These are phyloP conservation scores for Magnaporthiopsis incrustans DNA, from an alignment of 2,329 filamentous ascomycete species.

Conservation along the genomic window DNA sequence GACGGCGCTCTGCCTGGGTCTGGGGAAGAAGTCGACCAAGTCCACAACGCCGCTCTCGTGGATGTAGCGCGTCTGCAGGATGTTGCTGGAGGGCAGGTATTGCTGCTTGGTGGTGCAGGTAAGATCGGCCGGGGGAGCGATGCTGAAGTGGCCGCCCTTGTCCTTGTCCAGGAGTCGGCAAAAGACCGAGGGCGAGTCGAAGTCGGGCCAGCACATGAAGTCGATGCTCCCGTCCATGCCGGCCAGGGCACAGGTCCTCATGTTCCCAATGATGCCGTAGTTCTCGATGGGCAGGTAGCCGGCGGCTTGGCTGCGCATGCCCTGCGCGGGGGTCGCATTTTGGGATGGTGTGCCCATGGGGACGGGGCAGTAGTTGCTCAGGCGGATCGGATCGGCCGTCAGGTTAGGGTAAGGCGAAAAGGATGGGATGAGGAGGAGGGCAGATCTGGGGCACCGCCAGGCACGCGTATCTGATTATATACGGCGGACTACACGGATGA, in stretches of 20 bases:
- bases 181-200: constrained; percentile 70
- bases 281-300: constrained; percentile 61
- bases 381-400: too few species aligned
- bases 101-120: constrained; percentile 66
- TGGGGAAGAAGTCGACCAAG: constrained; percentile 67
- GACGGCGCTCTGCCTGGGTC: constrained; percentile 52
- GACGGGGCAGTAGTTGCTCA: too few species aligned
- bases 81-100: constrained; percentile 67
- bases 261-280: constrained; percentile 74
- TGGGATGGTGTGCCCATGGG: background rate
- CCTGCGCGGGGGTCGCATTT: constrained; percentile 8
- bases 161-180: constrained; percentile 66
- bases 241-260: constrained; percentile 69
- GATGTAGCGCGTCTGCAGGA: constrained; percentile 70
- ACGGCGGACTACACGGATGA: background rate
- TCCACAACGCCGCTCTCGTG: constrained; percentile 68
- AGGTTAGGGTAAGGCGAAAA: background rate
- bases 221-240: constrained; percentile 68
- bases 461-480: background rate
- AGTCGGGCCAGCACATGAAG: constrained; percentile 76
- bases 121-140: constrained; percentile 44
- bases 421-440: background rate
- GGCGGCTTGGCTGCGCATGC: constrained; percentile 24
- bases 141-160: constrained; percentile 66
- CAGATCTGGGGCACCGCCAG: too few species aligned